Conservation (phyloP, 2,329 filamentous ascomycete species). For the Westerdykella sp. region DNA sequence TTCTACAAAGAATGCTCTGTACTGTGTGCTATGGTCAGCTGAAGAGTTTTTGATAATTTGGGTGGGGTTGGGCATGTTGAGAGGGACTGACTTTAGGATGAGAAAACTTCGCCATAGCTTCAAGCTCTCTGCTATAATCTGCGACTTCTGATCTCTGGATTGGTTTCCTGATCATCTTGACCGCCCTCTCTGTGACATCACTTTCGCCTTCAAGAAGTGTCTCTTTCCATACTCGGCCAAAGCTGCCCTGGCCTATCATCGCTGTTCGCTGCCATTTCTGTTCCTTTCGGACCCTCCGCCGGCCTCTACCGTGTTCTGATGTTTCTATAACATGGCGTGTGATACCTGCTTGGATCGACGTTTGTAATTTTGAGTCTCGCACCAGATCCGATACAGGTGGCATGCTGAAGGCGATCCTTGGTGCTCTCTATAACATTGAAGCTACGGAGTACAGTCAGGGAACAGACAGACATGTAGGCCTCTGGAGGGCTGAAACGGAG, state of each 20-base stretch:
- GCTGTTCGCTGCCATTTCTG: conserved; percentile 7
- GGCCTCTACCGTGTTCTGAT: not conserved
- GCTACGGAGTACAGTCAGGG: too few species aligned
- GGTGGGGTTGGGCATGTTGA: too few species aligned
- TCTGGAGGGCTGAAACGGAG: too few species aligned
- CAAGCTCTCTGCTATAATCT: conserved; percentile 15
- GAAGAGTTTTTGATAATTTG: too few species aligned
- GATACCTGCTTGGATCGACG: not conserved
- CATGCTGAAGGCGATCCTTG: not conserved
- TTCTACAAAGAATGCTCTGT: conserved; percentile 19
- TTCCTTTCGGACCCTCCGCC: conserved; percentile 2
- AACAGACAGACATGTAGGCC: too few species aligned
- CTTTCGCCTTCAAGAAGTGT: conserved; percentile 1
- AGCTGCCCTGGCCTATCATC: conserved; percentile 7
- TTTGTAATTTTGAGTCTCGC: conserved; percentile 5
- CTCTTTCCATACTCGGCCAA: conserved; percentile 8
- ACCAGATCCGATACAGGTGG: conserved; percentile 4
- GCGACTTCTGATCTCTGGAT: not conserved
- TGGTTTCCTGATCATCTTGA: conserved; percentile 11
- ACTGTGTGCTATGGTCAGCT: conserved; percentile 13
- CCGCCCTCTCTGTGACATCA: conserved; percentile 7
- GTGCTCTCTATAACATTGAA: not conserved
- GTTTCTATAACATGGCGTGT: conserved; percentile 4
- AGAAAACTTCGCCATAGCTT: conserved; percentile 21
- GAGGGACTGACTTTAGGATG: conserved; percentile 4